These are phyloP conservation scores for Kwoniella mangroviensis DNA, from an alignment of 768 basidiomycete genomes.

Conservation along the genomic window DNA sequence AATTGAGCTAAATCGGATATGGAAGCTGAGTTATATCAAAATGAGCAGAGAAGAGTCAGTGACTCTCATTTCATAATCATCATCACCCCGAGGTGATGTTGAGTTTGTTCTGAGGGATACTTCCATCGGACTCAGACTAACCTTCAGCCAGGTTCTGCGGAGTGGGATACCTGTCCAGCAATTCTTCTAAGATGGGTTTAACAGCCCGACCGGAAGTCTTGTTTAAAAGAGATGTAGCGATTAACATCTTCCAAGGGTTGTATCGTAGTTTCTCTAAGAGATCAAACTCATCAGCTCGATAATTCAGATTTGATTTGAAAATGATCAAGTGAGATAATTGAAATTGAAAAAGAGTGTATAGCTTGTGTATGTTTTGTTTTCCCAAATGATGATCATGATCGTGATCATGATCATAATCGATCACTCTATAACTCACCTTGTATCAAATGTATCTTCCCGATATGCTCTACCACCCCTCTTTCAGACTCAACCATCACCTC, in stretches of 20 bases:
- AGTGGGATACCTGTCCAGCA: constrained; percentile 67
- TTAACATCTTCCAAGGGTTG: constrained; percentile 70
- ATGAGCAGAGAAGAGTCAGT: no score
- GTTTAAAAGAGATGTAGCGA: constrained; percentile 72
- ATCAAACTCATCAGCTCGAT: background rate
- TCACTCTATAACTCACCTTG: constrained; percentile 39
- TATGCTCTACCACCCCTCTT: constrained; percentile 23
- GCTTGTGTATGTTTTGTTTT: background rate
- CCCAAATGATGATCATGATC: background rate
- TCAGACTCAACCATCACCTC: constrained; percentile 20
- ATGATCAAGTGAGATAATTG: background rate
- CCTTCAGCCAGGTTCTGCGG: constrained; percentile 66
- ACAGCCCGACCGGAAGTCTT: constrained; percentile 70
- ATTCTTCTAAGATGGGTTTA: constrained; percentile 69
- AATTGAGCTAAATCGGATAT: constrained; percentile 61
- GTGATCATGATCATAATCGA: constrained; percentile 2
- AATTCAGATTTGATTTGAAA: background rate
- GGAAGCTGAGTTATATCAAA: constrained; percentile 58
- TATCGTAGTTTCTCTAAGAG: constrained; percentile 43
- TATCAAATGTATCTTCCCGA: constrained; percentile 45
- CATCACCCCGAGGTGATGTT: background rate
- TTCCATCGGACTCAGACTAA: constrained; percentile 58
- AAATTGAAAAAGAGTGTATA: no score
- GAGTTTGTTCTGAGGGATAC: background rate
- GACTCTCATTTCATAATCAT: background rate